Evolutionary conservation across 1,284 basidiomycete genomes (phyloP), one percentile per base, ranked within the genome.

Genomic region (Fomitiporia mediterranea): DNA sequence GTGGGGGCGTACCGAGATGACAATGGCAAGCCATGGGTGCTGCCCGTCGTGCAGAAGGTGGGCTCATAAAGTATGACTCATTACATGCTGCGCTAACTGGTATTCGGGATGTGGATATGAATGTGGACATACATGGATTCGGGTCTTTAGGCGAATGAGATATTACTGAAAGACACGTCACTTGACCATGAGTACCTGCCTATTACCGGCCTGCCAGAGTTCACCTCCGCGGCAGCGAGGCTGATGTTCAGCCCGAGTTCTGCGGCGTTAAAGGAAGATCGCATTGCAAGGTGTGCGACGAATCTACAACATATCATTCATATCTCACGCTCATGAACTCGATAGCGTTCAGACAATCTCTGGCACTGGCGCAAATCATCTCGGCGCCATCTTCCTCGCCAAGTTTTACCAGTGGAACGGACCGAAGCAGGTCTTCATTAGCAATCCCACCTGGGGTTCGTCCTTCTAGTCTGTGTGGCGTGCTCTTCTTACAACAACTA

Each of bases 181-280:
- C 74, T 94, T 61, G 90, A 97, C 72, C 94, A 98, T 68, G 94
- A 98, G 74, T 98, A 98, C 69, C 83, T 97, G 30, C 86, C 92
- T 28, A 97, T 97, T 68, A 88, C 89, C 46, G 94, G 94, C 42
- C 77, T 96, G 39, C 82, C 90, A 25, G 84, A 86, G 57, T 98
- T 89, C 71, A 91, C 86, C 9, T 69, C 76, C 49, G 86, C 86
- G 1, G 91, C 94, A 7, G 91, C 87, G 21, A 86, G 83, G 66
- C 76, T 98, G 57, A 86, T 97, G 60, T 79, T 98, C 47, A 91
- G 93, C 8, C 57, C 74, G 8, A 78, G 87, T 60, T 92, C 91
- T 28, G 74, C 80, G 48, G 90, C 86, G 21, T 75, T 96, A 63
- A 73, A 77, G 60, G 86, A 94, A 64, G 77, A 77, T 39, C 81